Conservation (phyloP, 257 asterid genomes). For the Hygrophila difformis region DNA sequence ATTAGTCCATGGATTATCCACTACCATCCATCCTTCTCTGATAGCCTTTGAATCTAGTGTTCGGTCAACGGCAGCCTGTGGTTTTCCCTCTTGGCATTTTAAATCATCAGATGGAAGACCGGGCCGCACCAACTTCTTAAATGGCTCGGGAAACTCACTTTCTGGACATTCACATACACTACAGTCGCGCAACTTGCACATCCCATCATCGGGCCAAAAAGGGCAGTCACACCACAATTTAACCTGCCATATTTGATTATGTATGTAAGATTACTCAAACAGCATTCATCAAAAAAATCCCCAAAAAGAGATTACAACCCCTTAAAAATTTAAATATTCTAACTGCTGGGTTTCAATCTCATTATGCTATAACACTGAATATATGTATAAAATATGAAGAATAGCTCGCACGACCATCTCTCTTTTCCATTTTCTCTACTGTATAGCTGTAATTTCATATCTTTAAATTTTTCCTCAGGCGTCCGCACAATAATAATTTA, state of each 20-base stretch:
- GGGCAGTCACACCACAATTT: slow-evolving; percentile 99
- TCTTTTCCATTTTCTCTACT: not conserved
- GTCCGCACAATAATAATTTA: no score
- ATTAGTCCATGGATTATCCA: slow-evolving; percentile 90
- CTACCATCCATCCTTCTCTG: slow-evolving; percentile 88
- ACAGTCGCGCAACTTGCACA: slow-evolving; percentile 93
- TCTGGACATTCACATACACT: slow-evolving; percentile 97
- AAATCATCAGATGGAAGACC: slow-evolving; percentile 66
- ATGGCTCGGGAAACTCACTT: slow-evolving; percentile 73
- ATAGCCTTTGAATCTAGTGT: slow-evolving; percentile 84
- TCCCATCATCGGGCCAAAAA: slow-evolving; percentile 97
- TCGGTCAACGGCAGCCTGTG: slow-evolving; percentile 81
- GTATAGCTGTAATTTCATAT: not conserved
- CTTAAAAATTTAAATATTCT: no score
- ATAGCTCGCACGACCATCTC: not conserved
- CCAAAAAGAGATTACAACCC: slow-evolving; percentile 1
- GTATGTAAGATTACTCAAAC: slow-evolving; percentile 19
- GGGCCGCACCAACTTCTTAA: slow-evolving; percentile 38
- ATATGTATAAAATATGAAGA: no score
- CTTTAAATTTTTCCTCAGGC: not conserved
- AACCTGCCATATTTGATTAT: slow-evolving; percentile 42
- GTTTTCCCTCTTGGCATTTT: slow-evolving; percentile 94
- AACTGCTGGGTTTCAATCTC: no score
- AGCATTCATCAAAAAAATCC: no score
- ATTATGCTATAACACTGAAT: no score